These are phyloP conservation scores for Pilaira anomala DNA, from an alignment of 192 early-diverging fungal species.

Conservation along the genomic window DNA sequence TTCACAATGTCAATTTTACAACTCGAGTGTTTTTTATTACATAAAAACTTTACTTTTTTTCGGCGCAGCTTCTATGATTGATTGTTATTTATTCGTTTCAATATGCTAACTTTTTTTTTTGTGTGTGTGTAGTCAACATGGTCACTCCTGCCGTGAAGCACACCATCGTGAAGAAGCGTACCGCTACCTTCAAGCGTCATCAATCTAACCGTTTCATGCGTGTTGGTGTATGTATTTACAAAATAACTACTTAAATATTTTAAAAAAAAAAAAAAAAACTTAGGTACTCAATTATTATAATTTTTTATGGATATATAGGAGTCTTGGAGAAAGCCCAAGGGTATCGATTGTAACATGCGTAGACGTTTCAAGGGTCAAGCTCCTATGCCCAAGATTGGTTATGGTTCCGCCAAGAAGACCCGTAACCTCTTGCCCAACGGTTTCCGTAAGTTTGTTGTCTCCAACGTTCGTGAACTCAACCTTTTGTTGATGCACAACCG, in stretches of 20 bases:
- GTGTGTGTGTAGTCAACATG: slow-evolving; percentile 72
- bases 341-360: slow-evolving; percentile 99
- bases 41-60: not conserved
- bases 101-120: too few species aligned
- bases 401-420: slow-evolving; percentile 95
- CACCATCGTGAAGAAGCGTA: slow-evolving; percentile 99
- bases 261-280: not conserved
- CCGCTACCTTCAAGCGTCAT: slow-evolving; percentile 92
- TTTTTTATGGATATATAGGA: slow-evolving; percentile 56
- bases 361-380: slow-evolving; percentile 97
- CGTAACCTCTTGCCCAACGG: slow-evolving; percentile 96
- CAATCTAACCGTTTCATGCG: slow-evolving; percentile 98
- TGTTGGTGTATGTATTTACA: slow-evolving; percentile 69
- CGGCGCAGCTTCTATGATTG: not conserved
- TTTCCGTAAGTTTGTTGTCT: slow-evolving; percentile 98
- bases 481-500: slow-evolving; percentile 99
- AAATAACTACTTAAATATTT: not conserved
- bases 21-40: not conserved
- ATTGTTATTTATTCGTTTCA: not conserved
- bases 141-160: slow-evolving; percentile 91
- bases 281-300: not conserved
- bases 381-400: slow-evolving; percentile 99
- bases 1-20: too few species aligned
- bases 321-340: slow-evolving; percentile 99
- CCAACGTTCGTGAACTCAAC: slow-evolving; percentile 91